phyloP scores from a whole-genome alignment of 148 eudicot species.

The Vaccinium myrtillus region DNA sequence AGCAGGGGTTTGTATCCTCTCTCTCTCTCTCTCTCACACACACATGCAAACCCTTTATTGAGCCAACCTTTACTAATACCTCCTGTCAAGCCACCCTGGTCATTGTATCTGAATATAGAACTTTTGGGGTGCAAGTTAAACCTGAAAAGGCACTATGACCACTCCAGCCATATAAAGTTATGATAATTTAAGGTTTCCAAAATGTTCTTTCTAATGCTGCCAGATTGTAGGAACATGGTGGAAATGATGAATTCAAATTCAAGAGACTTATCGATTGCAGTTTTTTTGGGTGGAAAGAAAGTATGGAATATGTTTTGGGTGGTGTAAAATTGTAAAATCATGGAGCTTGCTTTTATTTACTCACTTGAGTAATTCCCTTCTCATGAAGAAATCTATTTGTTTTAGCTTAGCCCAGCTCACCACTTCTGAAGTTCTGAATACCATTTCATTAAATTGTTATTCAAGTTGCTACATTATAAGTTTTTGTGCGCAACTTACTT shows the following conservation, averaged over 20 bases:
- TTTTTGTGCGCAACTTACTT: no score
- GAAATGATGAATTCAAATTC: no score
- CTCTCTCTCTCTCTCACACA: constrained; percentile 8
- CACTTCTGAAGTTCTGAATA: no score
- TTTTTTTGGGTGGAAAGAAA: not conserved
- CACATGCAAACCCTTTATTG: not conserved
- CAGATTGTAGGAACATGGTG: not conserved
- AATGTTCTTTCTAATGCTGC: not conserved
- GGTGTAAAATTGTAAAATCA: not conserved
- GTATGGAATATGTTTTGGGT: not conserved
- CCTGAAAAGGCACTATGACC: not conserved
- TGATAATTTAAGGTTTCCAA: not conserved
- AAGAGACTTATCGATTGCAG: not conserved
- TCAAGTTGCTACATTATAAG: no score
- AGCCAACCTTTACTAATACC: not conserved
- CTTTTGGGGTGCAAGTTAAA: not conserved
- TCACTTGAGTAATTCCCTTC: not conserved
- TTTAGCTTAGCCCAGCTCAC: not conserved
- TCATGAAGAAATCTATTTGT: not conserved
- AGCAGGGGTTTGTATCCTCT: constrained; percentile 70
- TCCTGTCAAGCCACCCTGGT: not conserved
- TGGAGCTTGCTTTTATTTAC: not conserved
- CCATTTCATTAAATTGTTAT: no score
- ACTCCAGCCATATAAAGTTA: not conserved
- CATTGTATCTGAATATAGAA: not conserved